Conservation (phyloP, 768 basidiomycete genomes). For the Russula sp. region DNA sequence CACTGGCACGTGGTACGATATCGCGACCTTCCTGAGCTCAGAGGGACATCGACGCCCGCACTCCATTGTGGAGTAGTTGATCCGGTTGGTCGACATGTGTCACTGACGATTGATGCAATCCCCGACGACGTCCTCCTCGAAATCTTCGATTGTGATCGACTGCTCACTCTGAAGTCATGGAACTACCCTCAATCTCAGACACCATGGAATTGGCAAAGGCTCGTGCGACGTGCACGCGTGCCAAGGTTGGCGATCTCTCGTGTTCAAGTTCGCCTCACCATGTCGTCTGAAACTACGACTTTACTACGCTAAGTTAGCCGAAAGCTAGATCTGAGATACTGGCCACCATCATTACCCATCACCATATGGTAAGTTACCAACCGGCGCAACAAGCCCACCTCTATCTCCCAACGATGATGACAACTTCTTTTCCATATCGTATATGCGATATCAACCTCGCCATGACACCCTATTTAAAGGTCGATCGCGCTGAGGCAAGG, state of each 20-base stretch:
- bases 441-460: slow-evolving; percentile 15
- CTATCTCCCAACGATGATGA: slow-evolving; percentile 1
- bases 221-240: slow-evolving; percentile 20
- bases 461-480: background rate
- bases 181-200: no score
- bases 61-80: no score
- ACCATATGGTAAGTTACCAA: slow-evolving; percentile 11
- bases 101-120: background rate
- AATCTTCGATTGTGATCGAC: slow-evolving; percentile 7
- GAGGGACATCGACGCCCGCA: background rate
- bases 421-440: background rate
- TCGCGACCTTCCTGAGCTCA: background rate
- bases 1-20: background rate
- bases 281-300: slow-evolving; percentile 7
- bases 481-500: background rate
- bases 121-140: slow-evolving; percentile 18
- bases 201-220: slow-evolving; percentile 20
- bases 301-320: no score
- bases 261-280: slow-evolving; percentile 14
- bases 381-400: background rate
- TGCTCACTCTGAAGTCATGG: background rate
- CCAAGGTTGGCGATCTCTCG: slow-evolving; percentile 8
- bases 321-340: background rate
- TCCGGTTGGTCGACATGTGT: background rate
- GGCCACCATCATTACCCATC: slow-evolving; percentile 15